A percentile compares a stretch with the other conserved stretches of the same genome.
Evolutionary conservation across 371 early-diverging fungal species (phyloP).

Genomic region (Rhizopus delemar): DNA sequence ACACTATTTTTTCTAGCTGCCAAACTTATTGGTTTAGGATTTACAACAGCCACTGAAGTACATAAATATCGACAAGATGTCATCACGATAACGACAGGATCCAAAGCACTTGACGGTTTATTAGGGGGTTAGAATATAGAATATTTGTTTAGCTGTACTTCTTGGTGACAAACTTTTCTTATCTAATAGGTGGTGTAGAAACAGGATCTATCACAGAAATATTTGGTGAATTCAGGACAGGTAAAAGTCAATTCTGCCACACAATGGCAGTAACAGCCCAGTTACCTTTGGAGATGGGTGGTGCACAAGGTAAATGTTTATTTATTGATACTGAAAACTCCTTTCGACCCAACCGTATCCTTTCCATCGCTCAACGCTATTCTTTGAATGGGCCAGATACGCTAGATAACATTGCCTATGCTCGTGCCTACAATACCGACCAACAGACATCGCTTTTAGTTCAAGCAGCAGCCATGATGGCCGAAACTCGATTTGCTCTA

Average conservation of each 20-base stretch:
- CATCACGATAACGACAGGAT: conserved; percentile 93
- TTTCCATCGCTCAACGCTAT: conserved; percentile 87
- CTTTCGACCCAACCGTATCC: conserved; percentile 91
- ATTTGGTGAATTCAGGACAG: conserved; percentile 99
- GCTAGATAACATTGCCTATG: conserved; percentile 94
- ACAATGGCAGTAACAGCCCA: conserved; percentile 98
- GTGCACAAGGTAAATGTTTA: conserved; percentile 95
- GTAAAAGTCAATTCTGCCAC: conserved; percentile 99
- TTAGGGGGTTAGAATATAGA: conserved; percentile 80
- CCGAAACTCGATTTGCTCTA: conserved; percentile 83
- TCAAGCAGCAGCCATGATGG: conserved; percentile 97
- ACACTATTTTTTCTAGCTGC: conserved; percentile 58
- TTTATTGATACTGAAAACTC: conserved; percentile 99
- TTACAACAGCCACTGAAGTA: conserved; percentile 95
- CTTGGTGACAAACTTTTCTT: neutral
- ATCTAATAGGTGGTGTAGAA: conserved; percentile 88
- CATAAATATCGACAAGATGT: conserved; percentile 87
- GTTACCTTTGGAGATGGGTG: conserved; percentile 84
- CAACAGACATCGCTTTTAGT: conserved; percentile 90
- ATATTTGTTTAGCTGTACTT: too few relatives aligned
- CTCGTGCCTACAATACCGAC: conserved; percentile 97
- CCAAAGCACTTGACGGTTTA: conserved; percentile 93
- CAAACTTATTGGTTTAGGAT: conserved; percentile 96
- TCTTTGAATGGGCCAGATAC: conserved; percentile 86
- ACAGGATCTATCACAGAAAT: conserved; percentile 99